These are phyloP conservation scores for Nicotiana tabacum DNA, from an alignment of 257 asterid genomes.

Conservation along the genomic window DNA sequence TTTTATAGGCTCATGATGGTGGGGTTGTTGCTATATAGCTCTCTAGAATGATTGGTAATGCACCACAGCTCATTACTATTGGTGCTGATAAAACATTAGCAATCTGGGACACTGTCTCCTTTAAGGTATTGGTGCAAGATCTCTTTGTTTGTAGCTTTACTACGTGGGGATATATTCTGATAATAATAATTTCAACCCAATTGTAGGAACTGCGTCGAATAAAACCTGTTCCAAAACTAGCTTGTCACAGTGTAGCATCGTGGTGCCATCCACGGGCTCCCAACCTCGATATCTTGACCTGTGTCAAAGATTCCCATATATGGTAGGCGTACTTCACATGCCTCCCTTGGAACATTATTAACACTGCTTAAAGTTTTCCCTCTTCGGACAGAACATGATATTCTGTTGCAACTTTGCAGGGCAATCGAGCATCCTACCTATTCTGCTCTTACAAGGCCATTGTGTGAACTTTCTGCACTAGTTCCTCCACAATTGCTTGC, in stretches of 20 bases:
- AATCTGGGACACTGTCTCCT: constrained; percentile 93
- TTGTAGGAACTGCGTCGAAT: constrained; percentile 86
- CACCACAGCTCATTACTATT: constrained; percentile 96
- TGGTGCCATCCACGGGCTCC: constrained; percentile 99
- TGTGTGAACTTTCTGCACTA: constrained; percentile 89
- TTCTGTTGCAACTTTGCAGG: constrained; percentile 50
- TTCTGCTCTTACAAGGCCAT: constrained; percentile 95
- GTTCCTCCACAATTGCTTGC: constrained; percentile 94
- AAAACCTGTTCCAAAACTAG: constrained; percentile 92
- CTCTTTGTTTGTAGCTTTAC: not conserved
- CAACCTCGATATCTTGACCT: constrained; percentile 90
- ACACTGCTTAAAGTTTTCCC: constrained; percentile 13
- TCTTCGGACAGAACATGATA: constrained; percentile 20
- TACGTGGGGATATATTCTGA: not conserved
- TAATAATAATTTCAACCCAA: not conserved
- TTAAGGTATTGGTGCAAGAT: constrained; percentile 54
- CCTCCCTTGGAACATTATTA: constrained; percentile 14
- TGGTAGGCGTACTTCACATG: constrained; percentile 43
- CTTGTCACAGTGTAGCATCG: constrained; percentile 97
- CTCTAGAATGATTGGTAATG: constrained; percentile 84
- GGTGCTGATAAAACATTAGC: constrained; percentile 97
- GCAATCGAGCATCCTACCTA: constrained; percentile 99
- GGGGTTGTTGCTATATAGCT: constrained; percentile 97
- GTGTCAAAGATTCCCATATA: constrained; percentile 97
- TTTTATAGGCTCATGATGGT: constrained; percentile 89